Conservation (phyloP, 176 grass and related monocot species). For the Cenchrus americanus region DNA sequence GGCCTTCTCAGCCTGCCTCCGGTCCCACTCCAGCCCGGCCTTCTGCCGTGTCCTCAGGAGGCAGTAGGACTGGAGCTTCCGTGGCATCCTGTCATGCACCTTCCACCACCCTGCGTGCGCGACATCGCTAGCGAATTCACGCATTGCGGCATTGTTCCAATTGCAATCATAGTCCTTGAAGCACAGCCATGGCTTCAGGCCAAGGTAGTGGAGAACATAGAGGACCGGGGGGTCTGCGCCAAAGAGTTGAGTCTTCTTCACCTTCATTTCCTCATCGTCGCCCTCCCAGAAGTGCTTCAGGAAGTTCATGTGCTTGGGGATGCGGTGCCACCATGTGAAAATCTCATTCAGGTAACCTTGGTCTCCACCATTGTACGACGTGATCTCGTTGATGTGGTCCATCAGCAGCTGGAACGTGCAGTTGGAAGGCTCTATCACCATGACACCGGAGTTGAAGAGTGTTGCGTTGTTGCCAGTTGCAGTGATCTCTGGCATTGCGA, state of each 20-base stretch:
- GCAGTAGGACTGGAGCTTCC: slow-evolving; percentile 64
- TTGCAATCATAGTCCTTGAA: slow-evolving; percentile 96
- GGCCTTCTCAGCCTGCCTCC: slow-evolving; percentile 76
- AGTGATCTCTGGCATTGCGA: slow-evolving; percentile 81
- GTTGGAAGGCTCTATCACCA: slow-evolving; percentile 90
- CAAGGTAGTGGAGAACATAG: slow-evolving; percentile 84
- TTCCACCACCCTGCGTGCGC: slow-evolving; percentile 81
- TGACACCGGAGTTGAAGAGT: slow-evolving; percentile 91
- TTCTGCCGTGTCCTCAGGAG: slow-evolving; percentile 74
- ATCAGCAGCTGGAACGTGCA: slow-evolving; percentile 92
- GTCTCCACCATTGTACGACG: slow-evolving; percentile 88
- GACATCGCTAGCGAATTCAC: slow-evolving; percentile 74
- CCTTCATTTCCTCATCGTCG: slow-evolving; percentile 56
- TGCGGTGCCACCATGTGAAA: slow-evolving; percentile 97
- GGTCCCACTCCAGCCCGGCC: slow-evolving; percentile 75
- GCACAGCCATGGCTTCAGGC: slow-evolving; percentile 93
- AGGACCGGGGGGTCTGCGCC: slow-evolving; percentile 64
- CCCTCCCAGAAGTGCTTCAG: slow-evolving; percentile 99
- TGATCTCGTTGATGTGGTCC: slow-evolving; percentile 89
- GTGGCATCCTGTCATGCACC: slow-evolving; percentile 78
- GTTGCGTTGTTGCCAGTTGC: slow-evolving; percentile 81
- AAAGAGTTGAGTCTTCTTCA: slow-evolving; percentile 77
- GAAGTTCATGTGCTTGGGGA: slow-evolving; percentile 89
- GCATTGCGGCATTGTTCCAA: slow-evolving; percentile 68
- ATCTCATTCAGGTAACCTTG: slow-evolving; percentile 98